Conservation (phyloP, 129 eudicot species). For the Pittosporum tobira region DNA sequence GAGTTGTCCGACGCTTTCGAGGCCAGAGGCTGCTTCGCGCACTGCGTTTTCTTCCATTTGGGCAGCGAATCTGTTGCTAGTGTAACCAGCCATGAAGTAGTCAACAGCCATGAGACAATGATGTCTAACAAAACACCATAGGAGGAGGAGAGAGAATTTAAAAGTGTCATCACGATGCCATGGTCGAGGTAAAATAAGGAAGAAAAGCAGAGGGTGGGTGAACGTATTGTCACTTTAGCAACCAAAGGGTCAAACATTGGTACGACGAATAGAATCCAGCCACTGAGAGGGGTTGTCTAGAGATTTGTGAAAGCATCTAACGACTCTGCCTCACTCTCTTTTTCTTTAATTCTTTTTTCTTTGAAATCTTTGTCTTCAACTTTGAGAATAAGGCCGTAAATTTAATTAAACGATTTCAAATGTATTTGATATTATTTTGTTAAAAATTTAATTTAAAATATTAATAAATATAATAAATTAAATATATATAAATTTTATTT, state of each 20-base stretch:
- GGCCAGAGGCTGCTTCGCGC: conserved; percentile 75
- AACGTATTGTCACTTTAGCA: conserved; percentile 45
- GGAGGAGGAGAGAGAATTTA: neutral
- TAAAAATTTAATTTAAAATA: too few species aligned
- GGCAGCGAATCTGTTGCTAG: conserved; percentile 15
- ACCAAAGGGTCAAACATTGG: conserved; percentile 62
- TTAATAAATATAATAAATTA: too few species aligned
- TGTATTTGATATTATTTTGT: too few species aligned
- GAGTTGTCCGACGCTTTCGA: conserved; percentile 63
- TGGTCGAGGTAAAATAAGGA: conserved; percentile 17
- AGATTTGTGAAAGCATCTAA: conserved; percentile 6
- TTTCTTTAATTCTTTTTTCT: conserved; percentile 4
- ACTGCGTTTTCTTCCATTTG: conserved; percentile 43
- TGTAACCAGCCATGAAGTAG: conserved; percentile 43
- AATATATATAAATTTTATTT: too few species aligned
- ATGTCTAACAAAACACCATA: neutral
- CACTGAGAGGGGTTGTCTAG: conserved; percentile 16
- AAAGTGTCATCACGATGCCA: conserved; percentile 23
- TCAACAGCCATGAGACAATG: conserved; percentile 86
- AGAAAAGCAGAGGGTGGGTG: conserved; percentile 41
- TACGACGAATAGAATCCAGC: conserved; percentile 49
- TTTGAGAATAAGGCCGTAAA: too few species aligned
- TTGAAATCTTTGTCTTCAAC: neutral
- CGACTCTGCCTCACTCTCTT: conserved; percentile 11
- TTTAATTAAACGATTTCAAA: too few species aligned